A percentile compares a stretch with the other conserved stretches of the same genome.
phyloP scores from a whole-genome alignment of 768 basidiomycete genomes.

The Grammothele lineata region DNA sequence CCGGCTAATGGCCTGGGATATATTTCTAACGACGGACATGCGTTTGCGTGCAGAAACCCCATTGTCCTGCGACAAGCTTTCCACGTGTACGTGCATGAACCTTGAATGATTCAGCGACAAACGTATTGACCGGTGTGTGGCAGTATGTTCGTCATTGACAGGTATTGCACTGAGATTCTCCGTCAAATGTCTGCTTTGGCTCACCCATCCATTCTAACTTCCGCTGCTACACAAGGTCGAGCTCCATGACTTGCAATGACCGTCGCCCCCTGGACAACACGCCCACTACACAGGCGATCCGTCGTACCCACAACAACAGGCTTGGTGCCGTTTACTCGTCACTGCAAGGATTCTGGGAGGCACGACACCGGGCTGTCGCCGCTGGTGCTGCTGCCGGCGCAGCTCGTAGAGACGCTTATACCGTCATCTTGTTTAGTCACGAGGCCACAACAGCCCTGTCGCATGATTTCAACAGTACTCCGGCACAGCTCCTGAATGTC shows the following conservation, averaged over 20 bases:
- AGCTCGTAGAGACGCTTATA: constrained; percentile 49
- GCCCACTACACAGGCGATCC: constrained; percentile 37
- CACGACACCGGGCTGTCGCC: constrained; percentile 38
- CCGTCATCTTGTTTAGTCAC: constrained; percentile 44
- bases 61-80: constrained; percentile 47
- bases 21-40: constrained; percentile 53
- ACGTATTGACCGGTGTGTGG: neutral
- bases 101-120: neutral
- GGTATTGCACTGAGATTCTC: no score
- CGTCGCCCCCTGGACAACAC: constrained; percentile 40
- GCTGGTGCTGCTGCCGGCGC: constrained; percentile 20
- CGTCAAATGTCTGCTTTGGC: neutral
- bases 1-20: constrained; percentile 36
- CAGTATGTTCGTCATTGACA: constrained; percentile 55
- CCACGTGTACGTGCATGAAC: constrained; percentile 46
- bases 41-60: constrained; percentile 52
- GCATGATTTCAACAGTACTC: constrained; percentile 45
- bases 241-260: constrained; percentile 45
- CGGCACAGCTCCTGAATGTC: constrained; percentile 38
- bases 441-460: constrained; percentile 21
- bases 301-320: constrained; percentile 37
- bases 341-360: constrained; percentile 51
- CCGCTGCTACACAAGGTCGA: constrained; percentile 33
- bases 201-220: neutral
- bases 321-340: constrained; percentile 59